Percentiles rank a stretch among this genome's conserved stretches.
These are phyloP conservation scores for Gymnopilus dilepis DNA, from an alignment of 768 basidiomycete species.

Conservation along the genomic window DNA sequence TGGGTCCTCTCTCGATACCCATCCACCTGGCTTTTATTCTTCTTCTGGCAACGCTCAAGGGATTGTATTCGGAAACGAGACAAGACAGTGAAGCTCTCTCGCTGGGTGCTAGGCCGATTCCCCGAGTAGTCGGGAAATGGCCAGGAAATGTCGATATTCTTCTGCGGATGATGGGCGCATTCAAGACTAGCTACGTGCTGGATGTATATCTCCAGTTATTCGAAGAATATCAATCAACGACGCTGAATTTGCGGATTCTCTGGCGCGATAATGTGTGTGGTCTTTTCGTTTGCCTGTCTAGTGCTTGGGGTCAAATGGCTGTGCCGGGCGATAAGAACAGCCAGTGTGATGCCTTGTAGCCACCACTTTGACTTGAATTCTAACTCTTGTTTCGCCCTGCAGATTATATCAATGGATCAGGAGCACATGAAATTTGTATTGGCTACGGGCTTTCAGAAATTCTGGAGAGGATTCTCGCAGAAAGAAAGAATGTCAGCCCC, in stretches of 20 bases:
- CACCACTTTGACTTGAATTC: constrained; percentile 10
- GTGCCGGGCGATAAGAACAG: constrained; percentile 2
- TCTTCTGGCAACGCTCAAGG: constrained; percentile 42
- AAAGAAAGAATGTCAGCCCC: constrained; percentile 66
- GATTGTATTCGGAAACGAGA: constrained; percentile 36
- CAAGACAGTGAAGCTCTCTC: constrained; percentile 51
- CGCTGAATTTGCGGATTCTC: constrained; percentile 69
- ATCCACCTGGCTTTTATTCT: constrained; percentile 47
- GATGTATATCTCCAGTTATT: constrained; percentile 71
- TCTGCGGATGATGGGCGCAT: constrained; percentile 56
- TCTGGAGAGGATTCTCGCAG: constrained; percentile 69
- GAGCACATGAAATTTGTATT: constrained; percentile 69
- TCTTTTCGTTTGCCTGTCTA: constrained; percentile 12
- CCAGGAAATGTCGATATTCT: constrained; percentile 80
- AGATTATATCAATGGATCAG: constrained; percentile 81
- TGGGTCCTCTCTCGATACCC: constrained; percentile 44
- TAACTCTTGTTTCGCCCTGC: constrained; percentile 11
- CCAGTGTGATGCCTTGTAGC: not conserved
- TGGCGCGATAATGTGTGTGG: constrained; percentile 70
- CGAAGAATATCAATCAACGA: constrained; percentile 72
- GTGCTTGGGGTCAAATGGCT: constrained; percentile 7
- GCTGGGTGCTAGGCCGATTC: constrained; percentile 57
- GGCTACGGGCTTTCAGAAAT: constrained; percentile 67
- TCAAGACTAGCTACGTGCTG: constrained; percentile 63
- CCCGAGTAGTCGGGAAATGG: constrained; percentile 69